phyloP scores from a whole-genome alignment of 768 basidiomycete species.

The Cystofilobasidium ferigula region DNA sequence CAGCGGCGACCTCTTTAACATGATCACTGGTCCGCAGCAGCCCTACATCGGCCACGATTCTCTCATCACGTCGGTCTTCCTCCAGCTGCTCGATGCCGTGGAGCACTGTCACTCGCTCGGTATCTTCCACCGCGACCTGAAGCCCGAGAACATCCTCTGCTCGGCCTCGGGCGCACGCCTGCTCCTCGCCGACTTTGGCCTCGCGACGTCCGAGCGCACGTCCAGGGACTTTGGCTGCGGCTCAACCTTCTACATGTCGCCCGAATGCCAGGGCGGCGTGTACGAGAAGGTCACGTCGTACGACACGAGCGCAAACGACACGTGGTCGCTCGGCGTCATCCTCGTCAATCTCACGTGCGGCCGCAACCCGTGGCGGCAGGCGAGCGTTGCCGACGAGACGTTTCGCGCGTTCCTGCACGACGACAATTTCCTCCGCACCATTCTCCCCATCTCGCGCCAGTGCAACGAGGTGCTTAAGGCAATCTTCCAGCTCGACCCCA shows the following conservation, averaged over 20 bases:
- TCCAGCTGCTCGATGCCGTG: constrained; percentile 86
- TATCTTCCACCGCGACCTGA: constrained; percentile 93
- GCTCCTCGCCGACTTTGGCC: constrained; percentile 38
- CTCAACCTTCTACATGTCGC: constrained; percentile 70
- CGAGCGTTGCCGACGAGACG: constrained; percentile 53
- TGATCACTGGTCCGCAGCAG: constrained; percentile 49
- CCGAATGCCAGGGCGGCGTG: constrained; percentile 53
- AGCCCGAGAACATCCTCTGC: constrained; percentile 61
- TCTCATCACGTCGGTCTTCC: constrained; percentile 78
- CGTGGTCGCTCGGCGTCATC: constrained; percentile 87
- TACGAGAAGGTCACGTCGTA: constrained; percentile 45
- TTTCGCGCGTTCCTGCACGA: constrained; percentile 63
- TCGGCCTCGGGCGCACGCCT: constrained; percentile 6
- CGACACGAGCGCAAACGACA: constrained; percentile 72
- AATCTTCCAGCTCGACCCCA: constrained; percentile 60
- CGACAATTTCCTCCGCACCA: constrained; percentile 52
- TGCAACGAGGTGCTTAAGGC: constrained; percentile 57
- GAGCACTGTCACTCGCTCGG: constrained; percentile 82
- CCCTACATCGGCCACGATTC: constrained; percentile 36
- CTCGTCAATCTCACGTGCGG: constrained; percentile 66
- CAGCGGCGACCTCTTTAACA: constrained; percentile 82
- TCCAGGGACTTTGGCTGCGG: constrained; percentile 38
- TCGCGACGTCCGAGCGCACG: constrained; percentile 34
- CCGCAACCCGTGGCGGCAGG: constrained; percentile 65
- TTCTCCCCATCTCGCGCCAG: constrained; percentile 61